Evolutionary conservation across 805 yeast species (phyloP).

Genomic region (Teunomyces pallodes): DNA sequence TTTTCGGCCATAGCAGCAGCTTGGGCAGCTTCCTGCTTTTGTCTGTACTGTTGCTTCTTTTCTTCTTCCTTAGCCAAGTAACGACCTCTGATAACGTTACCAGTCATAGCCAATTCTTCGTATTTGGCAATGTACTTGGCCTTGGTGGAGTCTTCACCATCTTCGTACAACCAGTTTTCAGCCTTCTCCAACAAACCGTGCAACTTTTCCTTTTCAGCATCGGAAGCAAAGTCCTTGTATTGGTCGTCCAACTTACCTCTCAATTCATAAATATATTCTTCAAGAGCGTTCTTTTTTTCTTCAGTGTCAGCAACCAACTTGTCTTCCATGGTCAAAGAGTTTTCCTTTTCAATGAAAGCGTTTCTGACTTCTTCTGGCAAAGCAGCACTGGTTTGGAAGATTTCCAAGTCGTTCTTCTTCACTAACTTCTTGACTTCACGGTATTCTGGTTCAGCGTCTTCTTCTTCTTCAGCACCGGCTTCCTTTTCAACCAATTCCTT

Average conservation of each 20-base stretch:
- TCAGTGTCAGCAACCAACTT: conserved; percentile 98
- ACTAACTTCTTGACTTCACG: conserved; percentile 89
- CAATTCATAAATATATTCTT: conserved; percentile 96
- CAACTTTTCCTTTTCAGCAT: conserved; percentile 82
- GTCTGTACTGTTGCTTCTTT: conserved; percentile 82
- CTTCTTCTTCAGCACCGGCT: conserved; percentile 51
- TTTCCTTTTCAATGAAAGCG: conserved; percentile 75
- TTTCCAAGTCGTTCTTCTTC: conserved; percentile 76
- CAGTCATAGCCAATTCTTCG: conserved; percentile 93
- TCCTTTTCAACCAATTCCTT: conserved; percentile 77
- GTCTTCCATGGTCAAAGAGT: conserved; percentile 81
- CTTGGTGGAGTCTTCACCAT: conserved; percentile 93
- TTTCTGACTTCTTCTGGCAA: conserved; percentile 52
- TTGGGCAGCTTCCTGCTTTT: conserved; percentile 84
- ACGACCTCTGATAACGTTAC: conserved; percentile 94
- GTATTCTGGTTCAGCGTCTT: conserved; percentile 80
- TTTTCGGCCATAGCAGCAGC: conserved; percentile 81
- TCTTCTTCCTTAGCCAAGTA: conserved; percentile 93
- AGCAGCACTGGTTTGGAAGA: conserved; percentile 61
- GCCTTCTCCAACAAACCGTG: conserved; percentile 72
- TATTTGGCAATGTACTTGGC: conserved; percentile 96
- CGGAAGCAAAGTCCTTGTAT: conserved; percentile 84
- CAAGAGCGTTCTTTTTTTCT: conserved; percentile 96
- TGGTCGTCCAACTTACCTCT: conserved; percentile 95
- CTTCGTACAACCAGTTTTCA: conserved; percentile 98